phyloP scores from a whole-genome alignment of 1,139 yeast species.

The Geotrichum candidum region DNA sequence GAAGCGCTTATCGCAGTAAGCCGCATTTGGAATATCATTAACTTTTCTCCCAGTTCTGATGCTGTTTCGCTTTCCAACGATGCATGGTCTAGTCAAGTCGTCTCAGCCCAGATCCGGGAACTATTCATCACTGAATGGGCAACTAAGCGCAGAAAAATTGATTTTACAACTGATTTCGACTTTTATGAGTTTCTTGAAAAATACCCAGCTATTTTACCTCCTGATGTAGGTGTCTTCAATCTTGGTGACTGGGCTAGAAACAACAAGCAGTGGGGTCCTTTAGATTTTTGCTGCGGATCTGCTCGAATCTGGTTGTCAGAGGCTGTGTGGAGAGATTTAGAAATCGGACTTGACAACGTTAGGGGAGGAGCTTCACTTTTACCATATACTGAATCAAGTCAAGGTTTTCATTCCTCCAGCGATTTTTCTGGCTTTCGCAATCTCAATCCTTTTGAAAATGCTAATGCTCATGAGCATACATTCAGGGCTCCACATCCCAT shows the following conservation, averaged over 20 bases:
- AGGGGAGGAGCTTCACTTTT: conserved; percentile 15
- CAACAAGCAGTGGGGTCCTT: conserved; percentile 32
- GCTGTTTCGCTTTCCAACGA: conserved; percentile 28
- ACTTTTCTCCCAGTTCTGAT: conserved; percentile 29
- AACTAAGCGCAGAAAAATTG: conserved; percentile 31
- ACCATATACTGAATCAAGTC: conserved; percentile 29
- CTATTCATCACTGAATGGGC: conserved; percentile 37
- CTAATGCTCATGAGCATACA: background rate
- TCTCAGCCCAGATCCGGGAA: conserved; percentile 35
- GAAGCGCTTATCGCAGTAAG: conserved; percentile 26
- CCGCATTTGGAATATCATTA: conserved; percentile 36
- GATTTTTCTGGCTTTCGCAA: background rate
- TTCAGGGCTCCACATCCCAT: background rate
- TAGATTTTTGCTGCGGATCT: conserved; percentile 35
- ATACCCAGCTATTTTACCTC: conserved; percentile 34
- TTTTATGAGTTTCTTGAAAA: conserved; percentile 35
- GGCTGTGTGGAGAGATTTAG: conserved; percentile 35
- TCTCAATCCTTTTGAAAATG: conserved; percentile 14
- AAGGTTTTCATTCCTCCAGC: conserved; percentile 22
- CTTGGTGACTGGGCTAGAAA: conserved; percentile 36
- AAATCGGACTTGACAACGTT: conserved; percentile 28
- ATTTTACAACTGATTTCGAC: conserved; percentile 39
- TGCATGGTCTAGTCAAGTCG: conserved; percentile 34
- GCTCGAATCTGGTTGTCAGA: conserved; percentile 37
- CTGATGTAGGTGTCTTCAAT: conserved; percentile 28